phyloP scores from a whole-genome alignment of 345 rosid genomes.

The rapeseed (Brassica napus) region DNA sequence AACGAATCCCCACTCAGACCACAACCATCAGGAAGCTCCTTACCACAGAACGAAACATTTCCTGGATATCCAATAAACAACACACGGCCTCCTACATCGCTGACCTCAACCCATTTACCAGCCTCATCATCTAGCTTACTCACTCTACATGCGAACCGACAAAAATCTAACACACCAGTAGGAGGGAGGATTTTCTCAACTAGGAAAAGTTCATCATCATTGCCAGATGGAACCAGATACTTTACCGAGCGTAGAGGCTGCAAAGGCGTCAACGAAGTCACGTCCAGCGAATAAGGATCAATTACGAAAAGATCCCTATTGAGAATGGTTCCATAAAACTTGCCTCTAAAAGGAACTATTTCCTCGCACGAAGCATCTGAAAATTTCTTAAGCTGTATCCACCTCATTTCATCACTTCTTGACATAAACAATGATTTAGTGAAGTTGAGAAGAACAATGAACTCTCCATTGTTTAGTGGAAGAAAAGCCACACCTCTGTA shows the following conservation, averaged over 20 bases:
- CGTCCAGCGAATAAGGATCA: background rate
- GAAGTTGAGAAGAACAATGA: background rate
- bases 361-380: background rate
- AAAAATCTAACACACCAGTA: background rate
- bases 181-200: background rate
- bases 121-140: background rate
- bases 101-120: background rate
- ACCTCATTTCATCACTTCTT: background rate
- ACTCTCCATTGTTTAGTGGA: background rate
- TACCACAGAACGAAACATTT: background rate
- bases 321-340: background rate
- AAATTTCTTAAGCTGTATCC: background rate
- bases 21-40: conserved; percentile 16
- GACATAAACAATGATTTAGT: background rate
- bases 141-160: background rate
- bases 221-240: background rate
- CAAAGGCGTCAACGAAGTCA: background rate
- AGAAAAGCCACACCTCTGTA: background rate
- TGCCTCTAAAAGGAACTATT: background rate
- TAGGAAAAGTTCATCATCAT: conserved; percentile 23
- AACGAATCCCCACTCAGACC: conserved; percentile 17
- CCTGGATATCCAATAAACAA: background rate
- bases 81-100: background rate
- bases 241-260: background rate
- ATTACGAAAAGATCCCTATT: background rate